Conservation (phyloP, 805 yeast species). For the Cyberlindnera mrakii region DNA sequence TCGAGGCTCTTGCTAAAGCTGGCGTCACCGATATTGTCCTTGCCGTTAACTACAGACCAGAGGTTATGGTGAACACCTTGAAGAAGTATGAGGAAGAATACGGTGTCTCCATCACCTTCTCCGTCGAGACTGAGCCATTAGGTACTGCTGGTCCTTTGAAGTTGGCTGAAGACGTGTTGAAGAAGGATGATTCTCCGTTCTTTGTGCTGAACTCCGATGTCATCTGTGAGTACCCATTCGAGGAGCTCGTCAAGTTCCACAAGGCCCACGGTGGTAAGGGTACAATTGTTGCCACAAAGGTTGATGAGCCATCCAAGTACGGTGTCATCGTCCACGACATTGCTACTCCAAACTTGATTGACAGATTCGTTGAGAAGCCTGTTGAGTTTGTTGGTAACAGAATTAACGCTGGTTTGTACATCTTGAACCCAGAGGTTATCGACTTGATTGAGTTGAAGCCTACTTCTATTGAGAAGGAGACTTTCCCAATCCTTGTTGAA, state of each 20-base stretch:
- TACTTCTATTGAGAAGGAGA: constrained; percentile 98
- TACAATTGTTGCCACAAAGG: constrained; percentile 98
- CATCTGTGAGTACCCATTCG: constrained; percentile 97
- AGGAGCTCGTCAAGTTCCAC: constrained; percentile 90
- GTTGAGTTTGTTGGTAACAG: constrained; percentile 99
- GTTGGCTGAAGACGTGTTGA: constrained; percentile 89
- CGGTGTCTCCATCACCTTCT: constrained; percentile 92
- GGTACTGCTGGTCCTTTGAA: constrained; percentile 99
- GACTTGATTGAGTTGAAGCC: constrained; percentile 97
- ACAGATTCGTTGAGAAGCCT: constrained; percentile 98
- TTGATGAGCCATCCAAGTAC: constrained; percentile 98
- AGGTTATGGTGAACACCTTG: constrained; percentile 94
- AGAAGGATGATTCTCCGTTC: constrained; percentile 93
- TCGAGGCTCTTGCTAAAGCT: constrained; percentile 95
- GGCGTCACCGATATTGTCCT: constrained; percentile 98
- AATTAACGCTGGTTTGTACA: constrained; percentile 98
- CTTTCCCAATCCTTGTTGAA: constrained; percentile 95
- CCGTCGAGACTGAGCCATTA: constrained; percentile 98
- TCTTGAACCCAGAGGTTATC: constrained; percentile 94
- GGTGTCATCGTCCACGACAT: constrained; percentile 99
- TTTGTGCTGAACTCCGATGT: constrained; percentile 98
- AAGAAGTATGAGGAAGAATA: constrained; percentile 91
- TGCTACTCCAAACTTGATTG: constrained; percentile 91
- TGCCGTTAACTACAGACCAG: constrained; percentile 99
- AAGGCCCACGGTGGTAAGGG: constrained; percentile 94